Conservation (phyloP, 768 basidiomycete genomes). For the Pleurotus salmoneostramineus region DNA sequence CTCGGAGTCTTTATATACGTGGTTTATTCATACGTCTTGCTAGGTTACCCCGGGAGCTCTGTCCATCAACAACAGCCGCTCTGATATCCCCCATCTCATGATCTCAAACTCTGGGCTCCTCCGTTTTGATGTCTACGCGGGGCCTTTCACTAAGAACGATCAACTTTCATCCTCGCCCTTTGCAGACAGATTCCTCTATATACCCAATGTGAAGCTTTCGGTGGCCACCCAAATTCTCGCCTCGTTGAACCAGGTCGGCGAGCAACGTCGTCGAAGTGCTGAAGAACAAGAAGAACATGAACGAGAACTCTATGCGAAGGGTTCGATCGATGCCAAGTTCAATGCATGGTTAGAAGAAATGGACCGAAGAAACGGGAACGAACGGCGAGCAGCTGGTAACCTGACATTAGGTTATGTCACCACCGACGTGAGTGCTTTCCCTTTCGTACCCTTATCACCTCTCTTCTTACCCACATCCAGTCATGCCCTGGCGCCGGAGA, state of each 20-base stretch:
- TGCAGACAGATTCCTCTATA: conserved; percentile 56
- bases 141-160: conserved; percentile 76
- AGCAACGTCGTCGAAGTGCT: conserved; percentile 29
- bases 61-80: conserved; percentile 58
- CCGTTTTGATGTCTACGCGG: conserved; percentile 63
- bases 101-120: conserved; percentile 59
- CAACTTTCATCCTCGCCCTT: conserved; percentile 74
- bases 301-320: conserved; percentile 37
- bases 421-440: conserved; percentile 40
- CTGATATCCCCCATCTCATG: conserved; percentile 55
- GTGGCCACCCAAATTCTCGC: conserved; percentile 52
- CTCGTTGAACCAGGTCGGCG: conserved; percentile 43
- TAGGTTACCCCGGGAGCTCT: conserved; percentile 56
- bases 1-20: conserved; percentile 9
- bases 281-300: conserved; percentile 28
- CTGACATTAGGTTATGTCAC: conserved; percentile 79
- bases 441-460: background rate
- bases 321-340: conserved; percentile 48
- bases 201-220: conserved; percentile 46
- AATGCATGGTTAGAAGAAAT: conserved; percentile 56
- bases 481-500: conserved; percentile 73
- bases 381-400: conserved; percentile 29
- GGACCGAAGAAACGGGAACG: conserved; percentile 32
- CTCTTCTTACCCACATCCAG: conserved; percentile 22
- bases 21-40: background rate